Base-by-base conservation (phyloP, 352 stramenopile species). In the Phytopythium oedochilum region DNA sequence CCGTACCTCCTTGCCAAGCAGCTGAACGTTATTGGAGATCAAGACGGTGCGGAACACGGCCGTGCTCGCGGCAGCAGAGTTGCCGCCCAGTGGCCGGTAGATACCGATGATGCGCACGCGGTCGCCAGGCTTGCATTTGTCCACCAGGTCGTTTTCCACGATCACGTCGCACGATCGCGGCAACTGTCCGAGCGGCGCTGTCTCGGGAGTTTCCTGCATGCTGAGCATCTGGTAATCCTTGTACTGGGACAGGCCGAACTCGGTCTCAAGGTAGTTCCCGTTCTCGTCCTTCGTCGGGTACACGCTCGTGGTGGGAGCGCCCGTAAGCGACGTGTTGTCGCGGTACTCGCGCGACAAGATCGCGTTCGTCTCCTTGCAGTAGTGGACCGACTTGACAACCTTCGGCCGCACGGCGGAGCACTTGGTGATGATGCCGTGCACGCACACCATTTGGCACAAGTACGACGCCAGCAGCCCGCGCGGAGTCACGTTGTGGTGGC, bases 391-490 rank as follows among this genome's bases (percentile, higher is more conserved):
- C 57, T 88, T 84, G 28, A 99, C 92, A 25, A 99, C 88, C 76
- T 99, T 99, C 12, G 98, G 97, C 51, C 97, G 94, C 55, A 99
- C 93, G 4, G 92, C 79, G 12, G 96, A 97, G 81, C 92, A 96
- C 75, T 99, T 99, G 17, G 97, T 99, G 23, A 99, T 96, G 56
- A 99, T 99, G 15, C 98, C 97, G 66, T 99, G 96, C 0, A 99
- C 96, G 61, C 96, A 99, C 38, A 99, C 96, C 58, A 99, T 86
- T 53, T 97, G 86, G 10, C 91, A 92, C 11, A 99, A 69, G 34
- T 94, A 94, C 7, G 71, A 83, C 10, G 93, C 93, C 9, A 93
- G 80, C 26, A 99, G 76, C 0, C 88, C 85, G 35, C 97, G 86
- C n/a, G 97, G 97, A 60, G 86, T 97, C 17, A 98, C 85, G 40